phyloP scores from a whole-genome alignment of 2,329 filamentous ascomycete genomes.

The Polytolypa hystricis region DNA sequence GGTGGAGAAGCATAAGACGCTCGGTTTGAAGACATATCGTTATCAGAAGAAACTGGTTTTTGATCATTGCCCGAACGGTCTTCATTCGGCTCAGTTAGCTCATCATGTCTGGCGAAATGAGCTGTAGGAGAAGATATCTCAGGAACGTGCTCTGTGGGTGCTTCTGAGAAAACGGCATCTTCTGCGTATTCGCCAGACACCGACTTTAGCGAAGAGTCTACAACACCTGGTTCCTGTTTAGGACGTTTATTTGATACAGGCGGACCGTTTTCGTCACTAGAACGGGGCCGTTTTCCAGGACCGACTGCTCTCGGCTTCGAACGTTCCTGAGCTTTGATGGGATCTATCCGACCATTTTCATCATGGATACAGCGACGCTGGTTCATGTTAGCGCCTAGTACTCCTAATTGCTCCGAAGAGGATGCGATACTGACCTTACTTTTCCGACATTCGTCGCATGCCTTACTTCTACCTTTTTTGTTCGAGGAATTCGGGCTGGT shows the following conservation, averaged over 20 bases:
- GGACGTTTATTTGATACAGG: conserved; percentile 20
- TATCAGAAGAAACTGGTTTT: conserved; percentile 6
- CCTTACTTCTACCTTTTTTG: conserved; percentile 51
- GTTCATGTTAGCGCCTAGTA: too few species aligned
- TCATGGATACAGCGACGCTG: conserved; percentile 58
- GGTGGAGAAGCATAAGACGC: conserved; percentile 28
- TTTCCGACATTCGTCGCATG: conserved; percentile 55
- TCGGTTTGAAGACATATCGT: conserved; percentile 15
- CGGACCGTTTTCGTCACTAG: conserved; percentile 29
- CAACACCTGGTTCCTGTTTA: conserved; percentile 27
- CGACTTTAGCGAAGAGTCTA: conserved; percentile 17
- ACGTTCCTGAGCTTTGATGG: conserved; percentile 50
- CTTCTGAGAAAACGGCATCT: conserved; percentile 2
- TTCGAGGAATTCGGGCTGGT: conserved; percentile 23
- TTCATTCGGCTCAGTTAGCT: neutral
- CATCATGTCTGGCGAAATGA: neutral
- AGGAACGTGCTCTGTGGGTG: neutral
- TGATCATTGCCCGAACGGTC: conserved; percentile 1
- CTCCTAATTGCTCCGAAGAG: too few species aligned
- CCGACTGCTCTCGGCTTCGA: conserved; percentile 48
- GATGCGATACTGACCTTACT: conserved; percentile 45
- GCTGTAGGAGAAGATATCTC: neutral
- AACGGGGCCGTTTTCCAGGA: conserved; percentile 44
- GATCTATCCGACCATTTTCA: conserved; percentile 53
- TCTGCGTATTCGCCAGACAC: conserved; percentile 12